These are phyloP conservation scores for Abelmoschus esculentus DNA, from an alignment of 345 rosid genomes.

Conservation along the genomic window DNA sequence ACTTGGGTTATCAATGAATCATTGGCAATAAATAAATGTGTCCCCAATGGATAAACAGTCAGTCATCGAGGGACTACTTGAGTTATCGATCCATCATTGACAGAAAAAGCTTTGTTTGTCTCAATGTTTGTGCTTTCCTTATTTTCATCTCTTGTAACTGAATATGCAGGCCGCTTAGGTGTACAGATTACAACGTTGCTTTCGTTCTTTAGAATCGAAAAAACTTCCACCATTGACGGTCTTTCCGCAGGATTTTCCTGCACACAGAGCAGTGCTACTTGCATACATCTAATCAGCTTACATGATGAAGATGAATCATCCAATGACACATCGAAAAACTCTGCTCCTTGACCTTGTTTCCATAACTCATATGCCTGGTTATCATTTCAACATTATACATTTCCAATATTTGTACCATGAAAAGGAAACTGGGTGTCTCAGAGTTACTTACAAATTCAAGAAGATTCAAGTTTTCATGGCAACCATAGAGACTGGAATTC, in stretches of 20 bases:
- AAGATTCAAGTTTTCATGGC: neutral
- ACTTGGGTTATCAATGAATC: neutral
- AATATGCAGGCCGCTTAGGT: slow-evolving; percentile 9
- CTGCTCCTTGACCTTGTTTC: neutral
- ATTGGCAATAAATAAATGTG: neutral
- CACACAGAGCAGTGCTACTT: slow-evolving; percentile 9
- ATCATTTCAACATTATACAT: neutral
- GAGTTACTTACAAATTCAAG: slow-evolving; percentile 8
- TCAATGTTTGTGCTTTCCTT: neutral
- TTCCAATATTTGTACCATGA: neutral
- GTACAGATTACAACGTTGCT: neutral
- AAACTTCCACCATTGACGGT: slow-evolving; percentile 16
- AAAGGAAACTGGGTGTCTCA: neutral
- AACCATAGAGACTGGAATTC: neutral
- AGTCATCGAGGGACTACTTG: slow-evolving; percentile 13
- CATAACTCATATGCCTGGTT: slow-evolving; percentile 13
- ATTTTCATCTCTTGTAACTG: neutral
- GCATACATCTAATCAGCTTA: slow-evolving; percentile 12
- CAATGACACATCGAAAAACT: slow-evolving; percentile 7
- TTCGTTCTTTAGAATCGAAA: neutral
- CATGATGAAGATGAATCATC: slow-evolving; percentile 11
- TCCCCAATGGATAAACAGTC: neutral
- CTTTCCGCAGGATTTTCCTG: slow-evolving; percentile 13
- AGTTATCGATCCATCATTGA: slow-evolving; percentile 4
- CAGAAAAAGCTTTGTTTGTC: neutral